These are phyloP conservation scores for Boletus bicolor DNA, from an alignment of 768 basidiomycete genomes.

Conservation along the genomic window DNA sequence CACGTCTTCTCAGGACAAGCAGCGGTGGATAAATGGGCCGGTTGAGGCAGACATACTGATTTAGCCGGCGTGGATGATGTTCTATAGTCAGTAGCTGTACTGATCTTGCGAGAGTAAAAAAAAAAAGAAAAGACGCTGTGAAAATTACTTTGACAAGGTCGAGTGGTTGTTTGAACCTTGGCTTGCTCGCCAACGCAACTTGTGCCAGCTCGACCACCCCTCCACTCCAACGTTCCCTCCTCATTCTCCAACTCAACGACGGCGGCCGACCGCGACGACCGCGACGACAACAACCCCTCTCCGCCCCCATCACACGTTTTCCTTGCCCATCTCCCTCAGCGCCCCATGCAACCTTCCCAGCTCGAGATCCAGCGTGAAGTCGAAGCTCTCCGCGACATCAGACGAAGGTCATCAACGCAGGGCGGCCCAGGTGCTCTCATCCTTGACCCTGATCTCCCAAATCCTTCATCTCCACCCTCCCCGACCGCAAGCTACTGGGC, in stretches of 20 bases:
- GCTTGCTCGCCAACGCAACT: background rate
- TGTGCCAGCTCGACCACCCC: background rate
- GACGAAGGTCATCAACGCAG: conserved; percentile 73
- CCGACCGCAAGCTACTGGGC: conserved; percentile 55
- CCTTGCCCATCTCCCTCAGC: background rate
- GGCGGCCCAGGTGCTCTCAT: conserved; percentile 76
- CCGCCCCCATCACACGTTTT: conserved; percentile 14
- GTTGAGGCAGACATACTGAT: conserved; percentile 17
- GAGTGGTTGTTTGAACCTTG: background rate
- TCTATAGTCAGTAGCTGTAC: conserved; percentile 16
- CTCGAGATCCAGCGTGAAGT: conserved; percentile 87
- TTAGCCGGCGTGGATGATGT: conserved; percentile 15
- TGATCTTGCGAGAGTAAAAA: background rate
- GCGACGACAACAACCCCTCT: conserved; percentile 8
- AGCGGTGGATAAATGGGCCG: conserved; percentile 1
- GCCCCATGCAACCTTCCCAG: conserved; percentile 67
- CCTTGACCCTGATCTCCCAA: conserved; percentile 90
- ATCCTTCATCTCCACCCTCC: conserved; percentile 57
- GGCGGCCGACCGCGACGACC: conserved; percentile 4
- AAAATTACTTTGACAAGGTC: conserved; percentile 8
- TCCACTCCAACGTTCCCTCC: background rate
- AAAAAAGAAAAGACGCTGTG: conserved; percentile 2
- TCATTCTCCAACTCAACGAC: conserved; percentile 6
- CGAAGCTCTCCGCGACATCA: conserved; percentile 79
- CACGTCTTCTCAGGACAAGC: background rate